Evolutionary conservation across 371 early-diverging fungal genomes (phyloP).

Genomic region (Sporodiniella umbellata): DNA sequence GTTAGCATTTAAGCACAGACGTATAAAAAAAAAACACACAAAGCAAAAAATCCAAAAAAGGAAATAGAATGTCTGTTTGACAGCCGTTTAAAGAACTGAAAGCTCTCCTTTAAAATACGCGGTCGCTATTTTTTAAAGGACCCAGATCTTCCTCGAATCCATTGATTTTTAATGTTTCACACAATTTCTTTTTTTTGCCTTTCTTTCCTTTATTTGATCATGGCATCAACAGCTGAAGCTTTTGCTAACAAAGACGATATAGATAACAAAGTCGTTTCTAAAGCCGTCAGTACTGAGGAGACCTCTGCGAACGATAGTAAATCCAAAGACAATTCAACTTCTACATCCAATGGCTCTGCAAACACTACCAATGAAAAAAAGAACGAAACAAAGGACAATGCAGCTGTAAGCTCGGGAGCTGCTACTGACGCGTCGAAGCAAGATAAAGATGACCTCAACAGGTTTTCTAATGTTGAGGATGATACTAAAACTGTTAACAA

Average conservation of each 20-base stretch:
- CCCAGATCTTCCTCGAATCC: neutral
- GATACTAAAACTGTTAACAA: neutral
- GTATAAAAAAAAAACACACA: neutral
- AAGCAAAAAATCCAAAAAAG: neutral
- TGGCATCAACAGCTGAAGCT: neutral
- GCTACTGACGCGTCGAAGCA: neutral
- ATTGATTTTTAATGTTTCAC: neutral
- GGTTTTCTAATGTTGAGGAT: conserved; percentile 20
- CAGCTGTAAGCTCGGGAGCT: conserved; percentile 6
- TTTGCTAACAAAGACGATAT: neutral
- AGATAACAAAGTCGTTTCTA: neutral
- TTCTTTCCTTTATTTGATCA: neutral
- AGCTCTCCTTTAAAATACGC: neutral
- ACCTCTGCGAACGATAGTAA: neutral
- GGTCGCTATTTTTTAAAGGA: neutral
- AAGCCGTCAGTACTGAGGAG: neutral
- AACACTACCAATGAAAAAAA: neutral
- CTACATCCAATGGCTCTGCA: neutral
- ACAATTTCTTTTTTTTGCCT: neutral
- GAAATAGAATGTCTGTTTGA: neutral
- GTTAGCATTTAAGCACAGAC: neutral
- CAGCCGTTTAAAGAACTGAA: neutral
- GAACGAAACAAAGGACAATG: neutral
- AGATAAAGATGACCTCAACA: conserved; percentile 1
- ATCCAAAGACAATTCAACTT: neutral